Base-by-base conservation (phyloP, 2,329 filamentous ascomycete genomes). In the Phoma sp. region DNA sequence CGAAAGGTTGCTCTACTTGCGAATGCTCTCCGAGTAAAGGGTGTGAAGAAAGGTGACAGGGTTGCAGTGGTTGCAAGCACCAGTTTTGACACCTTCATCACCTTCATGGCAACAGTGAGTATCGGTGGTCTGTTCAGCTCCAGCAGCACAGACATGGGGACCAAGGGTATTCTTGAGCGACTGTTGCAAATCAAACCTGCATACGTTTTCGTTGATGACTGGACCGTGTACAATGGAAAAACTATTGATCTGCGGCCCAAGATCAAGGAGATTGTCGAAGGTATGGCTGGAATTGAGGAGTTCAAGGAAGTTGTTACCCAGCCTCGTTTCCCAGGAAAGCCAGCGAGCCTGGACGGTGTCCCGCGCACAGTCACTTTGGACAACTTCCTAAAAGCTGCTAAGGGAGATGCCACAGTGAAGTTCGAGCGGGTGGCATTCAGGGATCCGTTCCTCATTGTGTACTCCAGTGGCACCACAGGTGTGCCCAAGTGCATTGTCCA, bases 401-500 rank as follows among this genome's bases (percentile, higher is more conserved):
- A 72, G 9, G 75, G 75, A 1, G 73, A 72, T 11, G 70, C 75
- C 5, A 66, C 73, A 14, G 62, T 83, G 0, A 75, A 78, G 2
- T 87, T 91, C 55, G 81, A 82, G 35, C 81, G 86, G 35, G 77
- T 90, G 5, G 81, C 75, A 0, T 95, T 93, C 70, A 80, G 86
- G 25, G 89, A 93, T 59, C 90, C 91, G 0, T 88, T 90, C 73
- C 76, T 93, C 30, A 83, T 96, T 32, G 89, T 88, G 54, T 96
- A 91, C 67, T 84, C 88, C 0, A 90, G 87, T 1, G 91, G 91
- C 2, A 96, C 91, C 0, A 96, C 91, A 0, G 91, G 91, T 4
- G 85, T 84, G 18, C 91, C 91, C 10, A 96, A 96, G 68, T 92
- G 90, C 55, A 95, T 96, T 59, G 89, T 93, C 2, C 91, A 96